Conservation (phyloP, 176 grass and related monocot species). For the Puccinellia tenuiflora region DNA sequence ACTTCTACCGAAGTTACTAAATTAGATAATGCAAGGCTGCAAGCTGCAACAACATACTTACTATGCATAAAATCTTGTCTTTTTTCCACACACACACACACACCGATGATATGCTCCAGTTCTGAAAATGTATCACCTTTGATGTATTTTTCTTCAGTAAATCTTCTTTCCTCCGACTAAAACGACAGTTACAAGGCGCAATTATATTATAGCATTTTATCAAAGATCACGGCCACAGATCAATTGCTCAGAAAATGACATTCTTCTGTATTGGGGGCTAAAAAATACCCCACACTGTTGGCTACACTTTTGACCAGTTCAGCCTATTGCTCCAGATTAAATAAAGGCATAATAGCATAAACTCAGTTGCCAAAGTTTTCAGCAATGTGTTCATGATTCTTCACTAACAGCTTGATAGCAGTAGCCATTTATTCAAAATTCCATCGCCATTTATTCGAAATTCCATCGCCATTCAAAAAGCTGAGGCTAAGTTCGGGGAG, state of each 20-base stretch:
- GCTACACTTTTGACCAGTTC: background rate
- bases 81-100: background rate
- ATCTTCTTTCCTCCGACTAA: background rate
- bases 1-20: background rate
- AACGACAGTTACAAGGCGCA: background rate
- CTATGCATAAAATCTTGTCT: background rate
- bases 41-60: background rate
- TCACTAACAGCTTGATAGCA: background rate
- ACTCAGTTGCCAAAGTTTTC: too few species aligned
- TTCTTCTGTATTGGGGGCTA: background rate
- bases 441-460: background rate
- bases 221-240: background rate
- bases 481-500: background rate
- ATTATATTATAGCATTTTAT: background rate
- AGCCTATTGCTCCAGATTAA: background rate
- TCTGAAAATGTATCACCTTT: background rate
- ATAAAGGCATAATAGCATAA: conserved; percentile 6
- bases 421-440: too few species aligned
- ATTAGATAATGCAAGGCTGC: background rate
- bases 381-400: background rate
- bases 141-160: background rate
- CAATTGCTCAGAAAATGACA: background rate
- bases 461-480: background rate
- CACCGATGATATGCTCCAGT: background rate
- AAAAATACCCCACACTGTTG: background rate